A percentile compares a stretch with the other conserved stretches of the same genome.
Conservation (phyloP, 2,329 filamentous ascomycete genomes). For the Dothideomycetidae sp. region DNA sequence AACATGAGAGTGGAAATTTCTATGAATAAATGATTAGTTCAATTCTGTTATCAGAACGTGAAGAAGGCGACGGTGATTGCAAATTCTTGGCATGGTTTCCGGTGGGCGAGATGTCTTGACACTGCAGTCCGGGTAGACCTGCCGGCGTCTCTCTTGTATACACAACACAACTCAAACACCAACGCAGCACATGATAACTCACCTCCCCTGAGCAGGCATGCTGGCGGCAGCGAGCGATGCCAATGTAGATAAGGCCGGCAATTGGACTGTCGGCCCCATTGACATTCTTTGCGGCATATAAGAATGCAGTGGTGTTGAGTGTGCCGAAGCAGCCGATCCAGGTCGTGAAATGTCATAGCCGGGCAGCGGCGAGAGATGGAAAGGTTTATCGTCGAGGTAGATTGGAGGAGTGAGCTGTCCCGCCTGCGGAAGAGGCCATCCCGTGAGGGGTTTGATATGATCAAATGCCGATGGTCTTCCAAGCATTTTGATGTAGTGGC, state of each 20-base stretch:
- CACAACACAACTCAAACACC: too few species aligned
- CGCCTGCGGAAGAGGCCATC: conserved; percentile 34
- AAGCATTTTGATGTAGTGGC: conserved; percentile 12
- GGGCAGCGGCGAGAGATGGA: conserved; percentile 33
- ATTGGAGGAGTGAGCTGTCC: conserved; percentile 33
- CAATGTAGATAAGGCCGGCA: conserved; percentile 45
- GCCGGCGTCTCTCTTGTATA: too few species aligned
- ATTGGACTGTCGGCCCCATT: conserved; percentile 28
- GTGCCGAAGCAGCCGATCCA: conserved; percentile 36
- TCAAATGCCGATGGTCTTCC: conserved; percentile 40
- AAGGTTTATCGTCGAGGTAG: conserved; percentile 34
- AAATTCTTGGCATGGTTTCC: conserved; percentile 8
- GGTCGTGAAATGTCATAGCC: conserved; percentile 38
- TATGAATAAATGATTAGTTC: conserved; percentile 12
- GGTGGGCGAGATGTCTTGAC: neutral
- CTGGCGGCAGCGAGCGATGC: conserved; percentile 29
- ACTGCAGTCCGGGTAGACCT: neutral
- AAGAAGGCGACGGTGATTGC: conserved; percentile 5
- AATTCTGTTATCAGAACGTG: neutral
- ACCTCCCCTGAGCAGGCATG: conserved; percentile 5
- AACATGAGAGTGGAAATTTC: conserved; percentile 30
- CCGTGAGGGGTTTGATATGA: conserved; percentile 32
- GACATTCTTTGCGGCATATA: conserved; percentile 24
- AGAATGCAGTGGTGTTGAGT: conserved; percentile 25
- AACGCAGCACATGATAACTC: too few species aligned